Conservation (phyloP, 345 rosid species). For the Brassica rapa region DNA sequence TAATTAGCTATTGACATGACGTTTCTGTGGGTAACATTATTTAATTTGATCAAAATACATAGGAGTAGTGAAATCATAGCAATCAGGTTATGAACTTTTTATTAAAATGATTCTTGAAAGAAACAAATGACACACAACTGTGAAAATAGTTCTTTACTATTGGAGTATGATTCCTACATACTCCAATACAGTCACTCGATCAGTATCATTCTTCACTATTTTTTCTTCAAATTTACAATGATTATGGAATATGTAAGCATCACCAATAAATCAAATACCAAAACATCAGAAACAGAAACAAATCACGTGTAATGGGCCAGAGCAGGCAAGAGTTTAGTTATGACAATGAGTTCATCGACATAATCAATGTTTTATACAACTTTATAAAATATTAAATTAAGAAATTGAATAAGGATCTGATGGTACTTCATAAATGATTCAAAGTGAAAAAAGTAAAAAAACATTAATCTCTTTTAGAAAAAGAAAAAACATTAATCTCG, state of each 20-base stretch:
- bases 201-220: neutral
- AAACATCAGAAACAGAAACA: neutral
- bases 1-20: conserved; percentile 22
- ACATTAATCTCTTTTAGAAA: neutral
- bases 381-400: neutral
- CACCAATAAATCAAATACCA: neutral
- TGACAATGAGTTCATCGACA: neutral
- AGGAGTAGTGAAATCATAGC: conserved; percentile 13
- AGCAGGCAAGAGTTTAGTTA: neutral
- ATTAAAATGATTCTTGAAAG: neutral
- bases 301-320: neutral
- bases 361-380: neutral
- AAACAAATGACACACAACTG: neutral
- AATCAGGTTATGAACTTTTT: neutral
- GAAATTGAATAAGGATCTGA: neutral
- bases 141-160: neutral
- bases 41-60: neutral
- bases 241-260: neutral
- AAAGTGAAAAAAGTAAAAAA: neutral
- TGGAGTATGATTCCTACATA: too few species aligned
- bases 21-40: conserved; percentile 9
- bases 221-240: conserved; percentile 1
- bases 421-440: neutral
- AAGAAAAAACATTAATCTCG: neutral
- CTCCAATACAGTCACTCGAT: neutral